Evolutionary conservation across 2,329 filamentous ascomycete genomes (phyloP).

Genomic region (Colletotrichum sp.): DNA sequence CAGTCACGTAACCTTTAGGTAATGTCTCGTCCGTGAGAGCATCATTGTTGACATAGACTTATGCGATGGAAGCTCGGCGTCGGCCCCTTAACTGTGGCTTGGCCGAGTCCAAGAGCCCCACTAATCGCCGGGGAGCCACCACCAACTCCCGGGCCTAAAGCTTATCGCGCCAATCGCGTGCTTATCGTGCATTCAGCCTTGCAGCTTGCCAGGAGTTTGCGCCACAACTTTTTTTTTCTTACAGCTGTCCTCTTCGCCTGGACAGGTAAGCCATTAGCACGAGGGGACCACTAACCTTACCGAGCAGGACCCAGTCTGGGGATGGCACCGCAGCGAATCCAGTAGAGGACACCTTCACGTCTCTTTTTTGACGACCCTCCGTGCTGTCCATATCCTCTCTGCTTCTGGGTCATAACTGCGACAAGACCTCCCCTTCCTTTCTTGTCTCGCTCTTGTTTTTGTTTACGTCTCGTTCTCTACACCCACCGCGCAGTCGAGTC

Average conservation of each 20-base stretch:
- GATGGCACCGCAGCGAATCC: slow-evolving; percentile 13
- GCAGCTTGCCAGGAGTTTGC: not conserved
- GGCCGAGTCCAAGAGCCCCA: not conserved
- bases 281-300: not conserved
- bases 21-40: not conserved
- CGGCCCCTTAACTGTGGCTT: slow-evolving; percentile 11
- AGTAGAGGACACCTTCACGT: slow-evolving; percentile 21
- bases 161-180: slow-evolving; percentile 16
- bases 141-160: not conserved
- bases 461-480: not conserved
- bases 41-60: not conserved
- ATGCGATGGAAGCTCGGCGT: not conserved
- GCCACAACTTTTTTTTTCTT: slow-evolving; percentile 15
- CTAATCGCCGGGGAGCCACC: not conserved
- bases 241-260: slow-evolving; percentile 22
- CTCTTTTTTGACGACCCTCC: slow-evolving; percentile 1
- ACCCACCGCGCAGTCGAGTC: not conserved
- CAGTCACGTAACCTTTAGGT: slow-evolving; percentile 15
- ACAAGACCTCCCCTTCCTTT: not conserved
- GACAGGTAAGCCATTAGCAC: slow-evolving; percentile 9
- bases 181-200: slow-evolving; percentile 16
- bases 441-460: not conserved
- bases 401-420: not conserved
- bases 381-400: slow-evolving; percentile 1
- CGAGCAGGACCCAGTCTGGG: slow-evolving; percentile 10